phyloP scores from a whole-genome alignment of 2,329 filamentous ascomycete genomes.

The Calonectria pseudoreteaudii region DNA sequence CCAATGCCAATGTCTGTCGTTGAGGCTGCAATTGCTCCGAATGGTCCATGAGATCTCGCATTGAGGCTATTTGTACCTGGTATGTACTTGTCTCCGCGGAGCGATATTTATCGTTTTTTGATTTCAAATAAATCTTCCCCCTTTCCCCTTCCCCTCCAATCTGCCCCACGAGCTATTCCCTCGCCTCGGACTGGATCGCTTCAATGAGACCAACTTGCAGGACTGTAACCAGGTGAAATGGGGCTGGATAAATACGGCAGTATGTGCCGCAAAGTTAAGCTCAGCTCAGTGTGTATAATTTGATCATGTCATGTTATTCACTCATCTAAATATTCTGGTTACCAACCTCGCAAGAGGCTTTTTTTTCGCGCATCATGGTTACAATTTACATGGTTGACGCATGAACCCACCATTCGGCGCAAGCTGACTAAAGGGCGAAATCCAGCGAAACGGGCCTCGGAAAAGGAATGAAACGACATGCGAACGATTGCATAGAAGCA shows the following conservation, averaged over 20 bases:
- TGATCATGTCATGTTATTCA: conserved; percentile 15
- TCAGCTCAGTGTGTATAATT: conserved; percentile 7
- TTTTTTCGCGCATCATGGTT: conserved; percentile 18
- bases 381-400: background rate
- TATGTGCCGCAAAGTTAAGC: conserved; percentile 17
- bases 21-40: conserved; percentile 4
- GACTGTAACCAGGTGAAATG: background rate
- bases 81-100: background rate
- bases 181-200: conserved; percentile 19
- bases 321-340: conserved; percentile 3
- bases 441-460: background rate
- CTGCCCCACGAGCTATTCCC: conserved; percentile 2
- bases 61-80: background rate
- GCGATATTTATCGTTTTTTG: conserved; percentile 4
- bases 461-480: background rate
- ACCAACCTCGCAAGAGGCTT: background rate
- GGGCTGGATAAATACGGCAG: background rate
- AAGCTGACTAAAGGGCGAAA: background rate
- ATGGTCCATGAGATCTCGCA: conserved; percentile 1
- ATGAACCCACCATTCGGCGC: background rate
- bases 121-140: conserved; percentile 17
- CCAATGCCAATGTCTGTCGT: conserved; percentile 16
- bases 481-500: background rate
- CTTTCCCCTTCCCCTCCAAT: background rate
- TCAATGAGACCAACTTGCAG: background rate